These are phyloP conservation scores for Cystoisospora suis DNA, from an alignment of 169 alveolate genomes.

Conservation along the genomic window DNA sequence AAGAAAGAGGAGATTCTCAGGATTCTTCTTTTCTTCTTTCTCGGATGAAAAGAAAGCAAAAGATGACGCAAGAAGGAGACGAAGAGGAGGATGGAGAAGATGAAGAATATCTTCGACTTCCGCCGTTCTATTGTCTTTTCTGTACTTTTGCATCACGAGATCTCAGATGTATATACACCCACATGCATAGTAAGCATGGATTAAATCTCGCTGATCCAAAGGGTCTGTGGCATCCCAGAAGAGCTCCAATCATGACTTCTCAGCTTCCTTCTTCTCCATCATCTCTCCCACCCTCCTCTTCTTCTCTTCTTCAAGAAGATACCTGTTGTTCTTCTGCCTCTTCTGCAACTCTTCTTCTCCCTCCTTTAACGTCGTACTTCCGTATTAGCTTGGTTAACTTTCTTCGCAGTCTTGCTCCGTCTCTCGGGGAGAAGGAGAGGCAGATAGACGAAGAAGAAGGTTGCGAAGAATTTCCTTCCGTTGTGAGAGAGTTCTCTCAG, in stretches of 20 bases:
- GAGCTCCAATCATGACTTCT: too few relatives aligned
- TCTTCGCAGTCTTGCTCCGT: conserved; percentile 1
- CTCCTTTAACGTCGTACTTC: conserved; percentile 17
- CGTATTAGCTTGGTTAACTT: conserved; percentile 43
- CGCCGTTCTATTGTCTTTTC: neutral
- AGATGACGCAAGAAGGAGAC: neutral
- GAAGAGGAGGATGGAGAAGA: neutral
- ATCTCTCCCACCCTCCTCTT: neutral
- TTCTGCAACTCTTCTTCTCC: conserved; percentile 24
- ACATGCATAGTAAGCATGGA: neutral
- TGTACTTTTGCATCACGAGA: neutral
- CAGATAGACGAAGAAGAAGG: neutral
- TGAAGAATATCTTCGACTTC: neutral
- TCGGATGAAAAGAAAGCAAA: neutral
- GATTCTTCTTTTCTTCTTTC: too few relatives aligned
- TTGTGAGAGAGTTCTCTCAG: neutral
- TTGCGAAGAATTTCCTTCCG: neutral
- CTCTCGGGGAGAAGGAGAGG: neutral
- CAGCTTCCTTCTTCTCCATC: neutral
- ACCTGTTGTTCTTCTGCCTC: neutral
- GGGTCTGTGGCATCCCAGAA: conserved; percentile 2
- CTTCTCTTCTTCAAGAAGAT: neutral
- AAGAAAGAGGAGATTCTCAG: too few relatives aligned
- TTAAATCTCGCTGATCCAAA: neutral
- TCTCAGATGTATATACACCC: neutral